phyloP scores from a whole-genome alignment of 1,284 basidiomycete genomes.

The Tilletia setariae region DNA sequence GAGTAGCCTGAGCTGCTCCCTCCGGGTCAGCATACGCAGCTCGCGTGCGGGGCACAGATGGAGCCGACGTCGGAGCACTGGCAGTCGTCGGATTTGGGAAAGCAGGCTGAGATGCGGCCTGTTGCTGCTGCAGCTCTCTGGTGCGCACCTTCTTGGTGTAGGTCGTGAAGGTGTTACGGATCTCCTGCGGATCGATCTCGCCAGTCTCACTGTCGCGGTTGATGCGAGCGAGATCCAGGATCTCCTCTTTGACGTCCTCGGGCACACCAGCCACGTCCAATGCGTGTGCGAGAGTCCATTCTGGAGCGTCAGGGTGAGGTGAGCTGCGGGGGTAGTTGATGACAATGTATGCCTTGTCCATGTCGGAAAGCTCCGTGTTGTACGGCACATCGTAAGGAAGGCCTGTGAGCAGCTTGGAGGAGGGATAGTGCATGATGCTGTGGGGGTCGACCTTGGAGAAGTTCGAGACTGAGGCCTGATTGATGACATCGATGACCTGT shows the following conservation, averaged over 20 bases:
- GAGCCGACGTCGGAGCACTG: no score
- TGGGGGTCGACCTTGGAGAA: constrained; percentile 4
- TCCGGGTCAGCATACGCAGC: background rate
- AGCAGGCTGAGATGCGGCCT: background rate
- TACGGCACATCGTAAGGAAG: constrained; percentile 10
- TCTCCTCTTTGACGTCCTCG: background rate
- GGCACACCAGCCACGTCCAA: background rate
- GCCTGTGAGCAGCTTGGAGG: background rate
- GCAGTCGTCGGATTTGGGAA: no score
- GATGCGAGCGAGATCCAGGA: background rate
- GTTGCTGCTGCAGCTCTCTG: background rate
- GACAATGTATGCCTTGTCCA: background rate
- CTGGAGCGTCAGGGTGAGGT: background rate
- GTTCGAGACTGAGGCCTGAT: background rate
- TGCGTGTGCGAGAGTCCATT: background rate
- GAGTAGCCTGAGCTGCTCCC: no score
- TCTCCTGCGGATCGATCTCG: background rate
- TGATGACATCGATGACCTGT: background rate
- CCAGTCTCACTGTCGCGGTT: background rate
- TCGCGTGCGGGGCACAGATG: background rate
- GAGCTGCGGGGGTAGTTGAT: background rate
- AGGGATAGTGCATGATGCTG: constrained; percentile 13
- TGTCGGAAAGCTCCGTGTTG: background rate
- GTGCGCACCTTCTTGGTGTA: background rate
- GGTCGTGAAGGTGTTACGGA: background rate